Conservation (phyloP, 805 yeast species). For the Wickerhamiella hasegawae region DNA sequence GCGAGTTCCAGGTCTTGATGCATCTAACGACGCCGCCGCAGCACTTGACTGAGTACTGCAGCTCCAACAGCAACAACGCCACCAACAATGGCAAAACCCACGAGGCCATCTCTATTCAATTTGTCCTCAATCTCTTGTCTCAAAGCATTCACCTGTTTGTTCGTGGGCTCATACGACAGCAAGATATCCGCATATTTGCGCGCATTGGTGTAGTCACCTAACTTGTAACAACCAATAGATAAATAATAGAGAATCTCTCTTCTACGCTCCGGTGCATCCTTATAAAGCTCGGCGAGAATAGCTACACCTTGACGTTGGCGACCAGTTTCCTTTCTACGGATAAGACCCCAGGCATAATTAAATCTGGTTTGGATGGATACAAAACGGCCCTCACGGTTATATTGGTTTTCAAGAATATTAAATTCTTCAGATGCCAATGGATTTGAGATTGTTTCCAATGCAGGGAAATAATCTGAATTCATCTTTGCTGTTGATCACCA, state of each 20-base stretch:
- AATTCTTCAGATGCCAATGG: slow-evolving; percentile 64
- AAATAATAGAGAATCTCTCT: slow-evolving; percentile 82
- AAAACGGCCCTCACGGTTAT: slow-evolving; percentile 61
- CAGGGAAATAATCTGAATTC: slow-evolving; percentile 9
- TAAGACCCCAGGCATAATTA: slow-evolving; percentile 92
- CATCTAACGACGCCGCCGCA: slow-evolving; percentile 14
- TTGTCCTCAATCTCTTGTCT: slow-evolving; percentile 68
- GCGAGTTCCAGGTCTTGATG: neutral
- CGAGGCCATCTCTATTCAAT: slow-evolving; percentile 71
- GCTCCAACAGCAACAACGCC: slow-evolving; percentile 78
- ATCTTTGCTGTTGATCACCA: too few relatives aligned
- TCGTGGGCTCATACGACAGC: slow-evolving; percentile 67
- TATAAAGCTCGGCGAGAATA: slow-evolving; percentile 41
- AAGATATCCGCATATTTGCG: slow-evolving; percentile 71
- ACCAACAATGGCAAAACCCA: slow-evolving; percentile 77
- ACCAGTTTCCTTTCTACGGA: slow-evolving; percentile 46
- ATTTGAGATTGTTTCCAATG: slow-evolving; percentile 11
- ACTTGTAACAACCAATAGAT: slow-evolving; percentile 72
- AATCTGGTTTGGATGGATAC: slow-evolving; percentile 74
- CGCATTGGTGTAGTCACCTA: slow-evolving; percentile 77
- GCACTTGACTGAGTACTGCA: slow-evolving; percentile 30
- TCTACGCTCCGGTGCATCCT: slow-evolving; percentile 66
- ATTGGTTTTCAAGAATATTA: slow-evolving; percentile 59
- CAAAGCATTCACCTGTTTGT: slow-evolving; percentile 57
- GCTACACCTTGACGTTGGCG: slow-evolving; percentile 71